Evolutionary conservation across 1,284 basidiomycete species (phyloP), one percentile per base, ranked within the genome.

Genomic region (Malassezia brasiliensis): DNA sequence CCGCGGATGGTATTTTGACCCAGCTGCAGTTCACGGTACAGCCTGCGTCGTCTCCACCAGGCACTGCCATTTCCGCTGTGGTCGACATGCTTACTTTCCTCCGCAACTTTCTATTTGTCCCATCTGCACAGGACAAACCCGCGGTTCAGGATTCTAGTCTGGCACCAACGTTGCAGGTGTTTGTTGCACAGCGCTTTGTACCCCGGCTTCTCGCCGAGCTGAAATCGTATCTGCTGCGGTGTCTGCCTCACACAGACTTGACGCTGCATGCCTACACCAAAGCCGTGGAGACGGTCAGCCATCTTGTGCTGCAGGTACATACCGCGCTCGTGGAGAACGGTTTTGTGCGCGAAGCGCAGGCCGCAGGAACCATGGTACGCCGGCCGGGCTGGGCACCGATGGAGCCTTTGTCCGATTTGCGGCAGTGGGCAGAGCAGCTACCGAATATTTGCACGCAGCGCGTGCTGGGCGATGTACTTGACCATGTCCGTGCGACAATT

Each of bases 391-490:
- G 41, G 39, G 17, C 41, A 5, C 38, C 7, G 2, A 10, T 25
- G 3, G 50, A 47, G 47, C 50, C 55, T 7, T 45, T 42, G 12
- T 52, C 55, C 2, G 55, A 57, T 31, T 36, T 57, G 11, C 41
- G 28, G 3, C 17, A 31, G 35, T 57, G 55, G 55, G n/a, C 46
- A 2, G 37, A 34, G 20, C 22, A 32, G 5, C 9, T 48, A 2
- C 39, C 15, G 15, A 17, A 2, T 7, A 5, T 32, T 2, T 34
- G 35, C 11, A 35, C 36, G 34, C 42, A 56, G 35, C 49, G 47
- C 11, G n/a, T 51, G 31, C 42, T 51, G 3, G 54, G 49, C 3
- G 19, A 22, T 1, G 20, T 52, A 12, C 37, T 56, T 7, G 34
- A 42, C 12, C 38, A 44, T 17, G 50, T 52, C 11, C 54, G 54